A percentile compares a stretch with the other conserved stretches of the same genome.
These are phyloP conservation scores for Saccharomycopsis vini DNA, from an alignment of 805 yeast species.

Conservation along the genomic window DNA sequence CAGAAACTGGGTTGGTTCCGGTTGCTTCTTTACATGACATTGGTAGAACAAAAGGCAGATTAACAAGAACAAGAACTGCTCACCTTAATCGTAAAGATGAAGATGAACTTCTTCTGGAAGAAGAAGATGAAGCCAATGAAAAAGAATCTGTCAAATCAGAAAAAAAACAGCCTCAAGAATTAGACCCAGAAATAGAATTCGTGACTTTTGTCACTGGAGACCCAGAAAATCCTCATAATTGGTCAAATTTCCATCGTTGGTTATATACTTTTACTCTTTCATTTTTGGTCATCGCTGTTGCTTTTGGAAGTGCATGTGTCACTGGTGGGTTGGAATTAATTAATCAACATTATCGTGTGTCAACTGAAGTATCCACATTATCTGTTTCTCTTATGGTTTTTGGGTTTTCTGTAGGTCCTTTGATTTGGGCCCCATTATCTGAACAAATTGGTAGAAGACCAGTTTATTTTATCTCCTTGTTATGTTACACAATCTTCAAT, in stretches of 20 bases:
- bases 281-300: constrained; percentile 73
- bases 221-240: constrained; percentile 86
- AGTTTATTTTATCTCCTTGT: constrained; percentile 69
- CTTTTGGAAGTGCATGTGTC: constrained; percentile 87
- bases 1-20: constrained; percentile 82
- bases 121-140: constrained; percentile 18
- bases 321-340: constrained; percentile 77
- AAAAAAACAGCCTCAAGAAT: constrained; percentile 19
- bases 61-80: constrained; percentile 31
- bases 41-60: constrained; percentile 42
- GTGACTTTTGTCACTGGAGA: constrained; percentile 76
- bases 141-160: constrained; percentile 20
- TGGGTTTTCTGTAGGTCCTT: constrained; percentile 82
- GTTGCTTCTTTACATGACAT: constrained; percentile 58
- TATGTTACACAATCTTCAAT: constrained; percentile 68
- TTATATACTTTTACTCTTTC: constrained; percentile 60
- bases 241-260: constrained; percentile 55
- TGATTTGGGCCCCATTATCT: constrained; percentile 81
- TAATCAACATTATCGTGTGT: constrained; percentile 56
- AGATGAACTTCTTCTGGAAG: constrained; percentile 21
- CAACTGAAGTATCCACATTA: constrained; percentile 68
- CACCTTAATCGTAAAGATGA: constrained; percentile 24
- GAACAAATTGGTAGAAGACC: constrained; percentile 83
- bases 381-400: constrained; percentile 81
- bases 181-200: constrained; percentile 51